Base-by-base conservation (phyloP, 257 asterid genomes). In the Linaria vulgaris region DNA sequence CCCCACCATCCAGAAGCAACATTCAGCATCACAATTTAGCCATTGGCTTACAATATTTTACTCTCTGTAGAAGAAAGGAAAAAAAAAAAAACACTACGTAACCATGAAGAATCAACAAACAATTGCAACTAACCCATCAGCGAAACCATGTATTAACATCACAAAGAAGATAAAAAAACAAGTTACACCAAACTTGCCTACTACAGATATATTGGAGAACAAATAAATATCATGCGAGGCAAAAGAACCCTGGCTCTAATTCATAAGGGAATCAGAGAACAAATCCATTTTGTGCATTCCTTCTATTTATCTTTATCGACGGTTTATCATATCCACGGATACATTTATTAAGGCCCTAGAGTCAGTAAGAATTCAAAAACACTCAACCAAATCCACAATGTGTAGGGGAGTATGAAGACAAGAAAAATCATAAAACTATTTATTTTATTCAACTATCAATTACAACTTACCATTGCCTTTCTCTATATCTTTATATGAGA, bases 1-100 rank as follows among this genome's bases (percentile, higher is more conserved):
- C 66, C 74, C 91, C 94, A 76, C 80, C 91, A 79, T 76, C 75
- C 58, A 86, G 88, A 61, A 80, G 90, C 79, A 85, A 91, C 95
- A 85, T 87, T 81, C 95, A 87, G 95, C 99, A 94, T 94, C 76
- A 80, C 95, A 87, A 63, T 61, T 61, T 64, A 63, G 76, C 73
- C 63, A 21, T 31, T 61, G 61, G 74, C 72, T 63, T 67, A 54
- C 58, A 37, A 27, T 13, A 23, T 47, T 69, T 71, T 44, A 59
- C 61, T 69, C 44, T 27, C 88, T 78, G 83, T 67, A 63, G 53
- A n/a, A n/a, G n/a, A n/a, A n/a, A n/a, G n/a, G n/a, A n/a, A n/a
- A n/a, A n/a, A 75, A 70, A 49, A 52, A 54, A 72, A 56, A 25
- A 19, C 19, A n/a, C 31, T 52, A 65, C 55, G 66, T 21, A 67